phyloP scores from a whole-genome alignment of 495 filamentous ascomycete genomes.

The Aspergillus bertholletiae region DNA sequence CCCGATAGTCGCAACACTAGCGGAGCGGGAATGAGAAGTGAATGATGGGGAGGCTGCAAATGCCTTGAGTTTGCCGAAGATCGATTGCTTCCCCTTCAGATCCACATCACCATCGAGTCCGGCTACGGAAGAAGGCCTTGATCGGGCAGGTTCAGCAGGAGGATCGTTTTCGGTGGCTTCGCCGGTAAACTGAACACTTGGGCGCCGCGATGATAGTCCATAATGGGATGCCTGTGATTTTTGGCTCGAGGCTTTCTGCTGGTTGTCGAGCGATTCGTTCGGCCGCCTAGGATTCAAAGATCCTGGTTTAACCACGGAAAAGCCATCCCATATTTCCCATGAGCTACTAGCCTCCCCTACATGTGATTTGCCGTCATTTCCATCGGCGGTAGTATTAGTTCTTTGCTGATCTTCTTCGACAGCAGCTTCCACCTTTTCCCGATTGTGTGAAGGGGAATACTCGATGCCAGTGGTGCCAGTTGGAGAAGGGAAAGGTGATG shows the following conservation, averaged over 20 bases:
- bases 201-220: slow-evolving; percentile 44
- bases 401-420: background rate
- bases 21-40: slow-evolving; percentile 39
- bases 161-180: slow-evolving; percentile 44
- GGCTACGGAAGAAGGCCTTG: slow-evolving; percentile 54
- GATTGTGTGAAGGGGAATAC: slow-evolving; percentile 12
- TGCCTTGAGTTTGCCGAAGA: slow-evolving; percentile 64
- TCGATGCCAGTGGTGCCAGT: slow-evolving; percentile 29
- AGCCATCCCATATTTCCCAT: slow-evolving; percentile 20
- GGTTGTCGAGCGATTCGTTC: slow-evolving; percentile 25
- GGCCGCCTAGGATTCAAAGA: slow-evolving; percentile 26
- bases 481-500: slow-evolving; percentile 34
- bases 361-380: slow-evolving; percentile 21
- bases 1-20: slow-evolving; percentile 36
- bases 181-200: slow-evolving; percentile 64
- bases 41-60: slow-evolving; percentile 44
- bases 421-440: slow-evolving; percentile 3
- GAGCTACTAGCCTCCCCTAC: slow-evolving; percentile 3
- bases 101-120: slow-evolving; percentile 50
- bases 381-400: background rate
- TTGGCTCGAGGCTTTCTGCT: slow-evolving; percentile 18
- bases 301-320: slow-evolving; percentile 15
- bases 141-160: slow-evolving; percentile 37
- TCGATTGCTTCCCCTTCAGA: slow-evolving; percentile 55
- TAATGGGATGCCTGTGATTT: slow-evolving; percentile 26